Conservation (phyloP, 257 asterid genomes). For the Voacanga thouarsii region DNA sequence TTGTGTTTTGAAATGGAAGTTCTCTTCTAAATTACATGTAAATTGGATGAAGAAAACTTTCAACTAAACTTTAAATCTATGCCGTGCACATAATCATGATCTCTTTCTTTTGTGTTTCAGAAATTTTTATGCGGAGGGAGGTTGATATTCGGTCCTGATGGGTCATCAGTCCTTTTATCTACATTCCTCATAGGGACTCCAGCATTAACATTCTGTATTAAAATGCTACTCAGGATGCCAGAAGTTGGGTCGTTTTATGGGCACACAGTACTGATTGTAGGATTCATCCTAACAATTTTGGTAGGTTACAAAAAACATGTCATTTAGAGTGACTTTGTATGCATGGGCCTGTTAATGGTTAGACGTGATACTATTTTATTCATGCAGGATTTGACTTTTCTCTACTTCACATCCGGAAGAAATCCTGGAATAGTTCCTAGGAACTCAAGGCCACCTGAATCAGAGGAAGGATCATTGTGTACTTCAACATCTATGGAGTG, state of each 20-base stretch:
- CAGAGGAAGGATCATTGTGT: constrained; percentile 33
- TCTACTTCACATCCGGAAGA: constrained; percentile 69
- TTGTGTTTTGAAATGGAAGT: not conserved
- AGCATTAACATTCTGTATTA: constrained; percentile 60
- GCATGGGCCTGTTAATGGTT: not conserved
- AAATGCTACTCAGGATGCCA: constrained; percentile 44
- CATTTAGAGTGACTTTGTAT: not conserved
- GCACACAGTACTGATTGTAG: constrained; percentile 41
- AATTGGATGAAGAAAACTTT: constrained; percentile 4
- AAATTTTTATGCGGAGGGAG: constrained; percentile 84
- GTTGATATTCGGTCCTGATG: constrained; percentile 83
- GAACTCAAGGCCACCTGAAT: constrained; percentile 55
- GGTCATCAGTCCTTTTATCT: constrained; percentile 52
- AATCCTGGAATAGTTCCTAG: constrained; percentile 86
- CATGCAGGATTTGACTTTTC: constrained; percentile 68
- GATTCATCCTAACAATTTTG: constrained; percentile 56
- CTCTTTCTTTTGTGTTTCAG: constrained; percentile 32
- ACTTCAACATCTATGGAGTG: constrained; percentile 53
- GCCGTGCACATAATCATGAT: constrained; percentile 5
- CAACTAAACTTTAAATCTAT: not conserved
- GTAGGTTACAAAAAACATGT: constrained; percentile 32
- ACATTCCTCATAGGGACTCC: constrained; percentile 64
- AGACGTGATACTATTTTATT: constrained; percentile 9
- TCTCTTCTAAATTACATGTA: not conserved
- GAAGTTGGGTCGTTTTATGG: constrained; percentile 41